Conservation (phyloP, 805 yeast species). For the Wickerhamiella parazyma region DNA sequence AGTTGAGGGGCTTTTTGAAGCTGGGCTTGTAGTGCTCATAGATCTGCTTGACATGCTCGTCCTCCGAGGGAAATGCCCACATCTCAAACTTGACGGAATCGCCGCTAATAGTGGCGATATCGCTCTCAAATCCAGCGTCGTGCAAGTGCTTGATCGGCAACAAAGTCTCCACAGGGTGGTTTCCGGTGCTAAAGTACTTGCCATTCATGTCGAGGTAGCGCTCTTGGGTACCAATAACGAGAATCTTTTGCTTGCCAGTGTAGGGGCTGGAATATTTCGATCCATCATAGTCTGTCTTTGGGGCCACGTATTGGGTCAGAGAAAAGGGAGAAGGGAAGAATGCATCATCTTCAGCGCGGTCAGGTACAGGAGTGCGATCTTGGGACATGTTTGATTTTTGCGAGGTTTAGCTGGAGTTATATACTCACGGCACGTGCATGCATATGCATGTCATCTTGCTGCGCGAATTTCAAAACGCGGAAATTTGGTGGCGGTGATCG, state of each 20-base stretch:
- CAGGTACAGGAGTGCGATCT: background rate
- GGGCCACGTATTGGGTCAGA: background rate
- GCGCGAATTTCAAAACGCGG: too few relatives aligned
- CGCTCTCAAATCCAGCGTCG: background rate
- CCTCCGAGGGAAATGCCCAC: slow-evolving; percentile 1
- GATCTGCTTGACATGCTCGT: background rate
- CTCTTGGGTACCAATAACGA: slow-evolving; percentile 1
- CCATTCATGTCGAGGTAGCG: background rate
- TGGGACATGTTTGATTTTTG: background rate
- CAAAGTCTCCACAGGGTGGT: slow-evolving; percentile 1
- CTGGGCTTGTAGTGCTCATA: background rate
- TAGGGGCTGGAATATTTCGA: background rate
- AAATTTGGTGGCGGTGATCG: too few relatives aligned
- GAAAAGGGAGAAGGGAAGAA: background rate
- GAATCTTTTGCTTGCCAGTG: background rate
- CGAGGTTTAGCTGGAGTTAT: background rate
- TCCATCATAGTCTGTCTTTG: slow-evolving; percentile 3
- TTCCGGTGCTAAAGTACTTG: background rate
- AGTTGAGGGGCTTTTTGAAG: background rate
- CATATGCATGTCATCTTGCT: background rate
- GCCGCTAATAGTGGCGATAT: background rate
- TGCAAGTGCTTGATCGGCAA: background rate
- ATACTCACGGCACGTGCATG: background rate
- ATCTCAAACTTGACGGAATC: background rate
- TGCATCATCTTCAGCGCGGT: slow-evolving; percentile 2